Conservation (phyloP, 2,329 filamentous ascomycete species). For the Albophoma yamanashiensis region DNA sequence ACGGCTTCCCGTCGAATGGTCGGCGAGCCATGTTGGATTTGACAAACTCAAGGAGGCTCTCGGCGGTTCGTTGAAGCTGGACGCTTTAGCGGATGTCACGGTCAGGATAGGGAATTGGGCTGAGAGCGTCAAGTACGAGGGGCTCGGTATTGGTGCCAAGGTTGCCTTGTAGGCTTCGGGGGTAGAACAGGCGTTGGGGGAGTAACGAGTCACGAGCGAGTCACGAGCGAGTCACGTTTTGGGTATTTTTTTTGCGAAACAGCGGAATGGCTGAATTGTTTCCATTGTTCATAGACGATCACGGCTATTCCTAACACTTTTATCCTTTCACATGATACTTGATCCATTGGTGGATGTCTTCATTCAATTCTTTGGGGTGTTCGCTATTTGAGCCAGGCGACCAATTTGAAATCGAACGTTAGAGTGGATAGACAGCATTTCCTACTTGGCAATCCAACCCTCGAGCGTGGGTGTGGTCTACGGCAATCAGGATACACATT, state of each 20-base stretch:
- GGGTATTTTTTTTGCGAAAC: too few species aligned
- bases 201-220: neutral
- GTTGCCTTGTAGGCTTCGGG: constrained; percentile 17
- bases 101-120: constrained; percentile 66
- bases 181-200: neutral
- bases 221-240: neutral
- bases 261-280: neutral
- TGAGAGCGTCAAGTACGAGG: constrained; percentile 60
- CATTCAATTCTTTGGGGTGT: neutral
- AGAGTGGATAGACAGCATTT: neutral
- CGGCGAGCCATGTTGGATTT: constrained; percentile 66
- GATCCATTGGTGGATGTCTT: too few species aligned
- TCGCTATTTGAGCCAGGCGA: neutral
- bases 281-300: neutral
- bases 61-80: constrained; percentile 68
- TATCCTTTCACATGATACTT: too few species aligned
- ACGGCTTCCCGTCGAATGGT: constrained; percentile 72
- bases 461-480: neutral
- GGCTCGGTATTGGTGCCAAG: constrained; percentile 59
- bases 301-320: neutral
- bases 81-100: constrained; percentile 66
- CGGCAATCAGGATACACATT: neutral
- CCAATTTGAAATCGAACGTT: neutral
- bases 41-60: constrained; percentile 70
- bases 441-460: too few species aligned